These are phyloP conservation scores for Mortierella sp. DNA, from an alignment of 371 early-diverging fungal genomes.

Conservation along the genomic window DNA sequence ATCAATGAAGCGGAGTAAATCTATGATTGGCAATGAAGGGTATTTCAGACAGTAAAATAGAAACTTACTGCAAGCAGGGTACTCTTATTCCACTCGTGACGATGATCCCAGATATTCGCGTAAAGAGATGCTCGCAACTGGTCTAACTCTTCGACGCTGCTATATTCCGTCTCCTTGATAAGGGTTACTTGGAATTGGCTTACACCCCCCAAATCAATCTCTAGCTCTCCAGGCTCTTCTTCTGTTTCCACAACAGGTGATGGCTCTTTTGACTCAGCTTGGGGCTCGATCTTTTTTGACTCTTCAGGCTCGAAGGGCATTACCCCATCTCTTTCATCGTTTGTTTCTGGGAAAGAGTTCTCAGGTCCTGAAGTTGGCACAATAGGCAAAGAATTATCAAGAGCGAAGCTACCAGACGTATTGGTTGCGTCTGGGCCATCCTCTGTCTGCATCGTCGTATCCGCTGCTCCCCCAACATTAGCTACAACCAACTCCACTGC, in stretches of 20 bases:
- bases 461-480: background rate
- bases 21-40: background rate
- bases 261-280: background rate
- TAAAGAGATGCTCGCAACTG: conserved; percentile 48
- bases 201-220: conserved; percentile 20
- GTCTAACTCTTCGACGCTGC: conserved; percentile 49
- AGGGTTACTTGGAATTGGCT: conserved; percentile 6
- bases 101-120: conserved; percentile 45
- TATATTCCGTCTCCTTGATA: conserved; percentile 26
- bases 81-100: conserved; percentile 31
- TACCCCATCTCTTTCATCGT: no score
- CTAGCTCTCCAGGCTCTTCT: conserved; percentile 15
- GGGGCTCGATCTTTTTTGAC: background rate
- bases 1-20: background rate
- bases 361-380: background rate
- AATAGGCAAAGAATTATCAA: background rate
- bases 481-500: background rate
- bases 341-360: background rate
- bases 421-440: background rate
- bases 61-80: conserved; percentile 29
- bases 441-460: conserved; percentile 10
- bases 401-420: background rate
- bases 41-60: background rate
- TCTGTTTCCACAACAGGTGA: background rate
- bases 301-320: background rate